Evolutionary conservation across 441 rosid genomes (phyloP).

Genomic region (Capsella rubella): DNA sequence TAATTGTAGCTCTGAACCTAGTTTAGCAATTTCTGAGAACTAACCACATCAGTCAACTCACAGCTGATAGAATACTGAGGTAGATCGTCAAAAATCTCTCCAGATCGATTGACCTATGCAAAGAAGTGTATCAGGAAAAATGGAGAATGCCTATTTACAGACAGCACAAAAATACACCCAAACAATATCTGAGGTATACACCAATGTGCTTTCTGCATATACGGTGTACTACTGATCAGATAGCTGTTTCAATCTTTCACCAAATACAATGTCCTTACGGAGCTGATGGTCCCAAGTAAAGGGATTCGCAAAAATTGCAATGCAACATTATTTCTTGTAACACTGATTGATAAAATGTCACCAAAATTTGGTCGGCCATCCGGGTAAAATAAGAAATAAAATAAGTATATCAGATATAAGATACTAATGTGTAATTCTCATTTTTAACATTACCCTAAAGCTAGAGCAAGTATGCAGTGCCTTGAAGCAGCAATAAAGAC

Average conservation of each 20-base stretch:
- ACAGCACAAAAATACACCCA: slow-evolving; percentile 15
- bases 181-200: slow-evolving; percentile 26
- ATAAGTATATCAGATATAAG: slow-evolving; percentile 29
- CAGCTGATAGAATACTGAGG: slow-evolving; percentile 84
- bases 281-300: slow-evolving; percentile 11
- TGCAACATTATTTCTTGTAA: slow-evolving; percentile 27
- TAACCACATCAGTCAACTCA: slow-evolving; percentile 75
- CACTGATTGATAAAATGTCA: slow-evolving; percentile 22
- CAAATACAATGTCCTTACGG: slow-evolving; percentile 11
- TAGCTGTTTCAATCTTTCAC: not conserved
- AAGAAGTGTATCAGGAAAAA: slow-evolving; percentile 30
- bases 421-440: slow-evolving; percentile 9
- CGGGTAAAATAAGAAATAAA: slow-evolving; percentile 14
- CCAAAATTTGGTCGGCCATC: slow-evolving; percentile 20
- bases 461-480: slow-evolving; percentile 32
- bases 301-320: slow-evolving; percentile 14
- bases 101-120: slow-evolving; percentile 78
- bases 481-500: slow-evolving; percentile 25
- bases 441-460: slow-evolving; percentile 27
- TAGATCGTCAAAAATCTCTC: slow-evolving; percentile 69
- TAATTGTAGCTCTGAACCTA: slow-evolving; percentile 30
- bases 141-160: slow-evolving; percentile 11
- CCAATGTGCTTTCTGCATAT: slow-evolving; percentile 9
- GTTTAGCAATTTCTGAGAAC: slow-evolving; percentile 36
- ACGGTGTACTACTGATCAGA: not conserved